phyloP scores from a whole-genome alignment of 1,284 basidiomycete genomes.

The Trametes versicolor region DNA sequence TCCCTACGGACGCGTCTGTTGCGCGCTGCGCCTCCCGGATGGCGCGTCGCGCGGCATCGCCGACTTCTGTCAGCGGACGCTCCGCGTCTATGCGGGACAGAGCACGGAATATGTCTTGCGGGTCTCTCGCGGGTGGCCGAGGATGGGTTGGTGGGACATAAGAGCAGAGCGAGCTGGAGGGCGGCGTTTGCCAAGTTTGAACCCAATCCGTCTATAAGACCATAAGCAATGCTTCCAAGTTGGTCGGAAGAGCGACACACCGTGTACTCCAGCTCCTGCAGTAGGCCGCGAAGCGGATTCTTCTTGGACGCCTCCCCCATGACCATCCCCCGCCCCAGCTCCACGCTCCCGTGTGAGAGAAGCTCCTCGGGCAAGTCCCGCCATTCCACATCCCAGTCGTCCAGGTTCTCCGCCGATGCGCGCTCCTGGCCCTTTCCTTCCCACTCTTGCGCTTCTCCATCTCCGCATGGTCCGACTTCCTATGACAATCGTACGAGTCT shows the following conservation, averaged over 20 bases:
- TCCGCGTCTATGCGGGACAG: constrained; percentile 70
- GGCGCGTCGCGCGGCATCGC: constrained; percentile 73
- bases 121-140: constrained; percentile 49
- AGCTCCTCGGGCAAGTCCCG: constrained; percentile 60
- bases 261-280: constrained; percentile 63
- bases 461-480: constrained; percentile 57
- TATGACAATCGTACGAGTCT: constrained; percentile 68
- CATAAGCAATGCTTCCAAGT: not conserved
- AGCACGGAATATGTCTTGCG: constrained; percentile 69
- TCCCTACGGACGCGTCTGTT: constrained; percentile 56
- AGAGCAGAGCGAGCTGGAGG: constrained; percentile 49
- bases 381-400: constrained; percentile 52
- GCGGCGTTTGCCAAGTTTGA: constrained; percentile 61
- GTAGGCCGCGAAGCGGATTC: constrained; percentile 45
- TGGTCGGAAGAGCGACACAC: constrained; percentile 34
- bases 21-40: constrained; percentile 74
- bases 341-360: constrained; percentile 47
- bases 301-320: constrained; percentile 48
- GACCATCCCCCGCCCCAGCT: constrained; percentile 50
- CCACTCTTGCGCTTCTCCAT: constrained; percentile 57
- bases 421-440: constrained; percentile 72
- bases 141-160: constrained; percentile 43
- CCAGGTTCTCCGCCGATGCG: constrained; percentile 55
- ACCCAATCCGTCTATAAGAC: constrained; percentile 59
- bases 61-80: constrained; percentile 67